These are phyloP conservation scores for Phytophthora pseudosyringae DNA, from an alignment of 352 stramenopile species.

Conservation along the genomic window DNA sequence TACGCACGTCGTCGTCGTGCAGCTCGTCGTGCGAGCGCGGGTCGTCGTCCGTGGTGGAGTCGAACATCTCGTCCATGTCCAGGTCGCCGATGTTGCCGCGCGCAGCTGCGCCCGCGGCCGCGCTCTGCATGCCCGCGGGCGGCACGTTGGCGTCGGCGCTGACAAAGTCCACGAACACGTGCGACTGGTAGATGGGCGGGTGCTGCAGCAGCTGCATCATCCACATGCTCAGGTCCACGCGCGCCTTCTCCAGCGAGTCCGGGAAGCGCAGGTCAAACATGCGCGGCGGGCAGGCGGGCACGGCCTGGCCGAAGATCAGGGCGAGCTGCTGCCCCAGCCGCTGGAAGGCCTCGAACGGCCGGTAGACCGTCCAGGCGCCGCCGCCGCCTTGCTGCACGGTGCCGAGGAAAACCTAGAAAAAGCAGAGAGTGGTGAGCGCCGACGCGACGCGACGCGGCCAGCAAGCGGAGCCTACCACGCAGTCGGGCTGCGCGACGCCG, in stretches of 20 bases:
- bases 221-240: slow-evolving; percentile 81
- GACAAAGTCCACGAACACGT: slow-evolving; percentile 86
- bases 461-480: slow-evolving; percentile 44
- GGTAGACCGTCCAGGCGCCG: slow-evolving; percentile 80
- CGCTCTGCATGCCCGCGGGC: slow-evolving; percentile 54
- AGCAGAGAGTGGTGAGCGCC: slow-evolving; percentile 14
- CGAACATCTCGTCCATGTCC: slow-evolving; percentile 85
- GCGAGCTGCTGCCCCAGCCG: slow-evolving; percentile 69
- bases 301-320: slow-evolving; percentile 71
- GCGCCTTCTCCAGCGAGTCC: slow-evolving; percentile 75
- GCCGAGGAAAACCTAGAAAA: slow-evolving; percentile 70
- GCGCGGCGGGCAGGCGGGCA: slow-evolving; percentile 62
- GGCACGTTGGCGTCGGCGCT: slow-evolving; percentile 79
- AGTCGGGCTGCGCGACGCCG: slow-evolving; percentile 61
- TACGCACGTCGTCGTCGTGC: slow-evolving; percentile 53
- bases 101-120: slow-evolving; percentile 14
- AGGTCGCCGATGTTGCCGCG: slow-evolving; percentile 78
- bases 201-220: slow-evolving; percentile 83
- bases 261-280: slow-evolving; percentile 70
- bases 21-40: slow-evolving; percentile 52
- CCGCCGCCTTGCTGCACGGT: slow-evolving; percentile 76
- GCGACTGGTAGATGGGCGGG: slow-evolving; percentile 81
- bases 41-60: slow-evolving; percentile 73
- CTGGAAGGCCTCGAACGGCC: slow-evolving; percentile 78
- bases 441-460: background rate